Conservation (phyloP, 768 basidiomycete species). For the Agrocybe pediades region DNA sequence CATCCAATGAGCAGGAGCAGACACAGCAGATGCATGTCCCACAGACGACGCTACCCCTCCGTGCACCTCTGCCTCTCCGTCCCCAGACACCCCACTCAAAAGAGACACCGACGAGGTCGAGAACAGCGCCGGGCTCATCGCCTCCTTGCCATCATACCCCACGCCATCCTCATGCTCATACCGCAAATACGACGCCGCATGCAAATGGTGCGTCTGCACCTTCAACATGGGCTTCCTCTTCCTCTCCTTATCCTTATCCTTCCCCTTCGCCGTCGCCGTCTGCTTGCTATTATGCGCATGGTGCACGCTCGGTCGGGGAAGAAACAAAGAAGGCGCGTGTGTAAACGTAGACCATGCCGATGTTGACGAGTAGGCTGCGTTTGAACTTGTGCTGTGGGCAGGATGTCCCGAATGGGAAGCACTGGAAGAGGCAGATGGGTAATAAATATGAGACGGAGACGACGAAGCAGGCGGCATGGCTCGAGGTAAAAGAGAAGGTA, state of each 20-base stretch:
- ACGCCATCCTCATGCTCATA: too few relatives aligned
- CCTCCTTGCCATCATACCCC: not conserved
- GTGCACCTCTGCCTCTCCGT: not conserved
- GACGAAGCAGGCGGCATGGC: too few relatives aligned
- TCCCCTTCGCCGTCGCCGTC: not conserved
- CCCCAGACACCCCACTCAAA: not conserved
- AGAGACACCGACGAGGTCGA: not conserved
- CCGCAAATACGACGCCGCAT: too few relatives aligned
- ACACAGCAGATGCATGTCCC: too few relatives aligned
- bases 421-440: too few relatives aligned
- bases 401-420: too few relatives aligned
- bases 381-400: too few relatives aligned
- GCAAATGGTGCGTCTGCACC: not conserved
- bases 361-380: too few relatives aligned
- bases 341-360: not conserved
- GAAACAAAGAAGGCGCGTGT: not conserved
- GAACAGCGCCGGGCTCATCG: not conserved
- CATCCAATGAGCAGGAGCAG: too few relatives aligned
- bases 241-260: not conserved
- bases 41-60: too few relatives aligned
- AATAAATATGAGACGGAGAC: too few relatives aligned
- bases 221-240: not conserved
- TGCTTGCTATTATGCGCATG: not conserved
- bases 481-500: too few relatives aligned
- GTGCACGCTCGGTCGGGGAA: not conserved